phyloP scores from a whole-genome alignment of 306 rosid genomes.

The Leucaena leucocephala region DNA sequence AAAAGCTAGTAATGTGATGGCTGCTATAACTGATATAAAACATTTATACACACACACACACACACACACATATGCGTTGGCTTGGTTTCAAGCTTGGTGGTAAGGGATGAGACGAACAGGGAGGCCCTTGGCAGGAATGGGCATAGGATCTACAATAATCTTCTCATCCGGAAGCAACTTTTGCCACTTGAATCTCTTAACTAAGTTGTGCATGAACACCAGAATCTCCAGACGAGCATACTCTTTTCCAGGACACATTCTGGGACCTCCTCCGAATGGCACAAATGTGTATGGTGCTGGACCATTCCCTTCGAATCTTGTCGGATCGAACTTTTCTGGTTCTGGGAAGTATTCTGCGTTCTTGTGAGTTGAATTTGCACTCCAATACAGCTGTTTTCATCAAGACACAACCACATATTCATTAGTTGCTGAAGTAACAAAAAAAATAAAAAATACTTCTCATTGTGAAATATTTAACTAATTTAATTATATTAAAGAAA shows the following conservation, averaged over 20 bases:
- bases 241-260: constrained; percentile 97
- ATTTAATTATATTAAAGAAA: too few relatives aligned
- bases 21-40: too few relatives aligned
- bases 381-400: constrained; percentile 67
- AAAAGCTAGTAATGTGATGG: too few relatives aligned
- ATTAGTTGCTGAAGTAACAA: too few relatives aligned
- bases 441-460: too few relatives aligned
- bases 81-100: constrained; percentile 25
- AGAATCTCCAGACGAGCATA: constrained; percentile 82
- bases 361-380: constrained; percentile 77
- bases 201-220: constrained; percentile 84
- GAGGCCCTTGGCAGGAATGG: constrained; percentile 70
- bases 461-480: too few relatives aligned
- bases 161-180: constrained; percentile 63
- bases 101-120: constrained; percentile 78
- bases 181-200: constrained; percentile 72
- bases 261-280: constrained; percentile 95
- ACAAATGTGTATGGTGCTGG: constrained; percentile 87
- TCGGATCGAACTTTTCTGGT: constrained; percentile 77
- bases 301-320: constrained; percentile 78
- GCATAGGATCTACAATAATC: constrained; percentile 69
- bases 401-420: too few relatives aligned
- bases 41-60: too few relatives aligned
- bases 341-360: constrained; percentile 55
- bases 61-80: too few relatives aligned